A percentile compares a stretch with the other conserved stretches of the same genome.
Conservation (phyloP, 2,329 filamentous ascomycete species). For the Lasiodiplodia citricola region DNA sequence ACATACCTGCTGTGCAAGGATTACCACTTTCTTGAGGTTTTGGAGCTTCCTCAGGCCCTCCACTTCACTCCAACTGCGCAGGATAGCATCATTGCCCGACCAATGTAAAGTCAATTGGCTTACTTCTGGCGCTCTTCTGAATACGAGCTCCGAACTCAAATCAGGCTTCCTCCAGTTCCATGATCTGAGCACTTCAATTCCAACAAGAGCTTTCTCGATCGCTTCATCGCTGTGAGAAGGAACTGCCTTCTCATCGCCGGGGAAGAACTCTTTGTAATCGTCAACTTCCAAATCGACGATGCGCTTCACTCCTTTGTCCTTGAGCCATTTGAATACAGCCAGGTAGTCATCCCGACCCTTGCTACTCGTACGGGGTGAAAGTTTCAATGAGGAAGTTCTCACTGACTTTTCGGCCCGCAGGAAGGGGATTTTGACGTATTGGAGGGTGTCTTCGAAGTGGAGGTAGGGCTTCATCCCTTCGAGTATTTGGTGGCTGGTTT, state of each 20-base stretch:
- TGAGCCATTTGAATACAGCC: background rate
- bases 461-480: too few species aligned
- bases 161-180: slow-evolving; percentile 6
- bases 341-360: background rate
- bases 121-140: background rate
- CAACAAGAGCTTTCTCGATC: slow-evolving; percentile 6
- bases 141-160: slow-evolving; percentile 7
- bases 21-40: background rate
- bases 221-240: slow-evolving; percentile 9
- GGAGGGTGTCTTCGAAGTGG: too few species aligned
- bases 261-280: background rate
- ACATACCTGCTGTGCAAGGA: background rate
- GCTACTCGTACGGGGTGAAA: background rate
- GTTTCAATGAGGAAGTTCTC: too few species aligned
- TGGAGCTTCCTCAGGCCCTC: background rate
- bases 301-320: background rate
- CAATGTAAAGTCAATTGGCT: background rate
- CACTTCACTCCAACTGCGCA: background rate
- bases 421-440: too few species aligned
- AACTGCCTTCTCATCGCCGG: too few species aligned
- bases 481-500: too few species aligned
- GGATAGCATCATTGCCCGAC: background rate
- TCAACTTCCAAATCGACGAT: background rate
- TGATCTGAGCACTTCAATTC: background rate
- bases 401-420: too few species aligned